Evolutionary conservation across 345 rosid genomes (phyloP), one percentile per base, ranked within the genome.

Genomic region (Kandelia obovata): DNA sequence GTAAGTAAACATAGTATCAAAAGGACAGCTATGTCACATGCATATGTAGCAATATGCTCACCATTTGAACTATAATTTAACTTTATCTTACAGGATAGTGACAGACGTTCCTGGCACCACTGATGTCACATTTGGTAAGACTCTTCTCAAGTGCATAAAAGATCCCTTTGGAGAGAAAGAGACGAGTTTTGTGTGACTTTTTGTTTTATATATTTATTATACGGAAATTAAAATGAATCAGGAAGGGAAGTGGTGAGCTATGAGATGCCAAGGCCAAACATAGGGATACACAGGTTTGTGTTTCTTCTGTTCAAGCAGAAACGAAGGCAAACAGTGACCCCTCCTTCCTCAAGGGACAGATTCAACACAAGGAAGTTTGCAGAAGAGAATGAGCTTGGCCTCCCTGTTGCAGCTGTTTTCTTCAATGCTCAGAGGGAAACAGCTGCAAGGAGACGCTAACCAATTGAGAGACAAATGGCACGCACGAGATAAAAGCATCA

Each of bases 81-180:
- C 34, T 27, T 21, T 55, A 67, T 66, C 10, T 69, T 67, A 21
- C 85, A 91, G 98, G 97, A 75, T 91, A 21, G 97, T 94, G 71
- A 91, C 97, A 7, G 97, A 94, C 81, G 91, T 94, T 67, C 98
- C 98, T 4, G 98, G 98, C 67, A 91, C 97, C 58, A 94, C 98
- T 35, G 97, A 94, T 76, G 95, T 77, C 28, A 76, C 97, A 58
- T 94, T 94, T 69, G 98, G 98, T 89, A 89, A 80, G 83, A 61
- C 65, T 10, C 31, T 23, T 49, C 58, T 52, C 28, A 4, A 55
- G 16, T 53, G 30, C 27, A 55, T 26, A 13, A 55, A 55, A 0
- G 13, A 55, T 2, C 5, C 19, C 17, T 23, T 23, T 7, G 28
- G 30, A 55, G 59, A 55, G 58, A 55, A 2, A 55, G 28, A 55